A percentile compares a stretch with the other conserved stretches of the same genome.
phyloP scores from a whole-genome alignment of 352 stramenopile genomes.

The Pilasporangium apinafurcum region DNA sequence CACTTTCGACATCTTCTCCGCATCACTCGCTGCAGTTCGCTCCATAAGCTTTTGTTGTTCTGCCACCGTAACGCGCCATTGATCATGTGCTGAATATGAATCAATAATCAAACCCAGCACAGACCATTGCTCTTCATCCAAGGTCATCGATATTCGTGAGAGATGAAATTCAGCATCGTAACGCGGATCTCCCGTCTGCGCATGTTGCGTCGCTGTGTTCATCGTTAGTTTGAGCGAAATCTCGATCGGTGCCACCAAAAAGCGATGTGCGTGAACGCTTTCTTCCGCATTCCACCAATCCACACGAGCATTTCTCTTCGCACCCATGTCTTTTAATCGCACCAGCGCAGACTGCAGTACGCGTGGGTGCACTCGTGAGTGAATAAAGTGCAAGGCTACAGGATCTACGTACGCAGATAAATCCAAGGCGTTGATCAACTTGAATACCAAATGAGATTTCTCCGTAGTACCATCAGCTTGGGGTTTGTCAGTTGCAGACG shows the following conservation, averaged over 20 bases:
- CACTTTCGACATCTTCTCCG: constrained; percentile 28
- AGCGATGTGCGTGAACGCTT: constrained; percentile 66
- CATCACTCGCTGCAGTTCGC: constrained; percentile 30
- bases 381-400: constrained; percentile 80
- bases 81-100: constrained; percentile 57
- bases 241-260: constrained; percentile 77
- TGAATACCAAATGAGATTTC: constrained; percentile 74
- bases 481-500: no score
- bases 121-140: constrained; percentile 84
- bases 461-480: constrained; percentile 10
- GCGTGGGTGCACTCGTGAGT: constrained; percentile 73
- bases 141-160: constrained; percentile 59
- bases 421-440: constrained; percentile 82
- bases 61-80: constrained; percentile 65
- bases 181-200: constrained; percentile 64
- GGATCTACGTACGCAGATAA: constrained; percentile 86
- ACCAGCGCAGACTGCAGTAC: constrained; percentile 69
- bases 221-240: constrained; percentile 85
- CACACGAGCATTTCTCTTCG: constrained; percentile 29
- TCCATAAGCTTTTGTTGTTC: constrained; percentile 66
- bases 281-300: constrained; percentile 81
- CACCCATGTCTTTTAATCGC: constrained; percentile 80
- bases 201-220: constrained; percentile 73
- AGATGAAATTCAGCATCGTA: constrained; percentile 79
- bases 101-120: constrained; percentile 76